Evolutionary conservation across 768 basidiomycete species (phyloP).

Genomic region (Clavaria fumosa): DNA sequence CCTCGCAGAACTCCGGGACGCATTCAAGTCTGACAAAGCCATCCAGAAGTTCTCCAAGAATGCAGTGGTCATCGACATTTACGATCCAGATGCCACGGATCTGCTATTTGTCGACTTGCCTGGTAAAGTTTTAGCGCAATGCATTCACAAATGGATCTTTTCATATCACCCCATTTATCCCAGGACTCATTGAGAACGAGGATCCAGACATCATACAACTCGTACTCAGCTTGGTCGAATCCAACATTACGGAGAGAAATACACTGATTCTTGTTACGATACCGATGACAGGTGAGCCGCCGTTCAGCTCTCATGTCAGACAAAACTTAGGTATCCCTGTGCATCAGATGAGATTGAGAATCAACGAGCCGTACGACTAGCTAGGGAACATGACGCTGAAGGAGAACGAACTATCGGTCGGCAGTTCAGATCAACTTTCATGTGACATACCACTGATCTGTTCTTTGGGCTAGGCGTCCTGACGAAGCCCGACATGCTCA

Average conservation of each 20-base stretch:
- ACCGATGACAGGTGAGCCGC: slow-evolving; percentile 40
- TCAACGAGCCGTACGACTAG: slow-evolving; percentile 40
- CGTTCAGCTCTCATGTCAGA: neutral
- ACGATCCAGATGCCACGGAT: slow-evolving; percentile 30
- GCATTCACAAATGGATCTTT: slow-evolving; percentile 13
- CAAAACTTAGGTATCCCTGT: neutral
- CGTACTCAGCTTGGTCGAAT: slow-evolving; percentile 32
- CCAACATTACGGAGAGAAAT: slow-evolving; percentile 31
- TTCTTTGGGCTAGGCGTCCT: slow-evolving; percentile 33
- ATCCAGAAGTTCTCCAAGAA: slow-evolving; percentile 32
- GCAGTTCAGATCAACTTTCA: too few relatives aligned
- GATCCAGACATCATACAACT: slow-evolving; percentile 24
- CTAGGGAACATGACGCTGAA: slow-evolving; percentile 33
- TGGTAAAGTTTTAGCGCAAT: slow-evolving; percentile 18
- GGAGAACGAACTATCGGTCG: slow-evolving; percentile 50
- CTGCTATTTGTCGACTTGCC: slow-evolving; percentile 41
- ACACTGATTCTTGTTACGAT: slow-evolving; percentile 51
- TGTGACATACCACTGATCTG: too few relatives aligned
- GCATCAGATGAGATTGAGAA: slow-evolving; percentile 50
- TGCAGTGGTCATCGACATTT: slow-evolving; percentile 30
- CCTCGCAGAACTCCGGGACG: slow-evolving; percentile 12
- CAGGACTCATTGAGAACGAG: slow-evolving; percentile 46
- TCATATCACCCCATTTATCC: slow-evolving; percentile 10
- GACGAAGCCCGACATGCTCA: slow-evolving; percentile 52
- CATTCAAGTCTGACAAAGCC: slow-evolving; percentile 1